These are phyloP conservation scores for Dryadomyces quercivorus DNA, from an alignment of 2,329 filamentous ascomycete genomes.

Conservation along the genomic window DNA sequence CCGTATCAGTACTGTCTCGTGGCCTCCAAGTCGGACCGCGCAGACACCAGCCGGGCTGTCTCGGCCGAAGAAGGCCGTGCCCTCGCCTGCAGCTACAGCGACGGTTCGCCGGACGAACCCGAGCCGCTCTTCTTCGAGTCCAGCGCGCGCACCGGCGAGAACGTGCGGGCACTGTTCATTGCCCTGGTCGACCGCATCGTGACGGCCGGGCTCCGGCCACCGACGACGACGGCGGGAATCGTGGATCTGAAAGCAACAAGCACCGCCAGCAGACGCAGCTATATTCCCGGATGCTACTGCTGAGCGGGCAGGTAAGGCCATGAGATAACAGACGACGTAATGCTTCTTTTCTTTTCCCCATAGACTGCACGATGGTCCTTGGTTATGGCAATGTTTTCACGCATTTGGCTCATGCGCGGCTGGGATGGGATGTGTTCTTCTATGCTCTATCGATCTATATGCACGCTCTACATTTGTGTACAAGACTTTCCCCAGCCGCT, in stretches of 20 bases:
- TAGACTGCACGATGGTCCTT: background rate
- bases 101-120: background rate
- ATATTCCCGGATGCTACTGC: slow-evolving; percentile 8
- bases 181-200: slow-evolving; percentile 39
- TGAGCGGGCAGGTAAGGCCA: background rate
- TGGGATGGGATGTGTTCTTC: background rate
- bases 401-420: too few species aligned
- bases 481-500: background rate
- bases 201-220: background rate
- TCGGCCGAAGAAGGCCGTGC: slow-evolving; percentile 32
- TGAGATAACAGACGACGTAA: background rate
- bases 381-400: background rate
- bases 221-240: background rate
- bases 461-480: background rate
- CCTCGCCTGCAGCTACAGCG: slow-evolving; percentile 29
- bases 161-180: slow-evolving; percentile 37
- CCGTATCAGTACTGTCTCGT: slow-evolving; percentile 19
- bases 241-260: background rate
- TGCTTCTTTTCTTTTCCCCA: slow-evolving; percentile 12
- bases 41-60: slow-evolving; percentile 27
- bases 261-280: slow-evolving; percentile 1
- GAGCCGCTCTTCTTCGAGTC: slow-evolving; percentile 37
- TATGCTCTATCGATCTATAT: background rate
- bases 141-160: slow-evolving; percentile 39
- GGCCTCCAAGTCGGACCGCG: slow-evolving; percentile 39